Conservation (phyloP, 805 yeast genomes). For the Candida ulmi region DNA sequence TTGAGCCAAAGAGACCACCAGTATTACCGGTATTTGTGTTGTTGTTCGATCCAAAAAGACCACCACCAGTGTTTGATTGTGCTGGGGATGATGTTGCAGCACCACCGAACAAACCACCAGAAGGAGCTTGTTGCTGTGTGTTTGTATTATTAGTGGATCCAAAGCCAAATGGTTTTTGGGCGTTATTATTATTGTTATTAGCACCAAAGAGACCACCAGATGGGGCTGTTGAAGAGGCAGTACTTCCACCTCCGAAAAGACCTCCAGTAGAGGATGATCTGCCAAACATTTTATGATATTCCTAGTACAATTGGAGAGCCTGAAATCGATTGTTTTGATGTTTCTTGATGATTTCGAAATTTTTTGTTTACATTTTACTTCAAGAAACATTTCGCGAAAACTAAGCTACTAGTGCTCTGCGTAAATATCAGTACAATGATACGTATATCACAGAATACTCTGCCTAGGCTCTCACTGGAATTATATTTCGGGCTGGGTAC, state of each 20-base stretch:
- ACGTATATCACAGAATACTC: background rate
- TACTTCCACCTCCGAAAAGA: no score
- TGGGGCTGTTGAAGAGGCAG: no score
- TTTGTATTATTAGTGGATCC: constrained; percentile 17
- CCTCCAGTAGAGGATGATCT: constrained; percentile 21
- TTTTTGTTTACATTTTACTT: background rate
- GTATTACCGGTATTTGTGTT: background rate
- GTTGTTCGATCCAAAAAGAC: constrained; percentile 15
- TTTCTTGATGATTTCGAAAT: background rate
- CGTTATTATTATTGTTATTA: constrained; percentile 8
- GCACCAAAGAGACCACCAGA: no score
- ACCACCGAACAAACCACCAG: constrained; percentile 15
- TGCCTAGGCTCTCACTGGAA: no score
- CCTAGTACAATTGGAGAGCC: no score
- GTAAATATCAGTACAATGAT: background rate
- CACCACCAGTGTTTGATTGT: constrained; percentile 10
- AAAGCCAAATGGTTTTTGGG: no score
- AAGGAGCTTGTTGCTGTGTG: no score
- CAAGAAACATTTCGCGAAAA: background rate
- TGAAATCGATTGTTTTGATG: no score
- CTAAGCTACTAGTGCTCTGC: no score
- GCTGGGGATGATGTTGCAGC: background rate
- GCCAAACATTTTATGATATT: constrained; percentile 15
- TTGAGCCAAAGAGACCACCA: background rate
- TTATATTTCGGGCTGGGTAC: no score